Conservation (phyloP, 805 yeast species). For the Saccharomyces jurei region DNA sequence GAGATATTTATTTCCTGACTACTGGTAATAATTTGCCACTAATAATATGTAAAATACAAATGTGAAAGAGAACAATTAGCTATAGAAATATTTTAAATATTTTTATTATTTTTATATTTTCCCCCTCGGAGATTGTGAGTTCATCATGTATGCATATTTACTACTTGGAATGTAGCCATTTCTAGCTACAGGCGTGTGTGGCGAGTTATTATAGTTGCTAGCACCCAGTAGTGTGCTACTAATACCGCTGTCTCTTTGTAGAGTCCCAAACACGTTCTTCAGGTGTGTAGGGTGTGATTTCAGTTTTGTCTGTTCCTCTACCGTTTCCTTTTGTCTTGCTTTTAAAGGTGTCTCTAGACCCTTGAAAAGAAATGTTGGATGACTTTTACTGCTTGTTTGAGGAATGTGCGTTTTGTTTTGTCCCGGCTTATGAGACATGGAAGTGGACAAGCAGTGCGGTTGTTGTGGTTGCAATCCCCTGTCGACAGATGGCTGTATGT, state of each 20-base stretch:
- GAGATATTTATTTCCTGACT: conserved; percentile 85
- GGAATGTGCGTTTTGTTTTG: not conserved
- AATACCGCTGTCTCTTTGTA: not conserved
- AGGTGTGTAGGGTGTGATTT: not conserved
- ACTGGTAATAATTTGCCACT: conserved; percentile 48
- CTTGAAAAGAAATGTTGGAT: conserved; percentile 24
- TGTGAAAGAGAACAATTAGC: not conserved
- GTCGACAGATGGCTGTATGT: not conserved
- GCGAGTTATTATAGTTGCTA: not conserved
- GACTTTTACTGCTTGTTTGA: not conserved
- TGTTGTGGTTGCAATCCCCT: not conserved
- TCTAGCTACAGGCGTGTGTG: not conserved
- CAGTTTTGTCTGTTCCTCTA: not conserved
- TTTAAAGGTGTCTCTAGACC: conserved; percentile 23
- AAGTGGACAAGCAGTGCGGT: not conserved
- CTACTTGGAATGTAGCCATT: conserved; percentile 30
- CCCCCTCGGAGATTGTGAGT: conserved; percentile 26
- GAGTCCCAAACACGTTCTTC: not conserved
- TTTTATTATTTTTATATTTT: conserved; percentile 6
- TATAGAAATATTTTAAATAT: not conserved
- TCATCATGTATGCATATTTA: conserved; percentile 30
- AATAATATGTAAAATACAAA: conserved; percentile 2
- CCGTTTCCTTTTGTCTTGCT: conserved; percentile 7
- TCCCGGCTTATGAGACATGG: not conserved
- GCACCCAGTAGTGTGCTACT: not conserved